Base-by-base conservation (phyloP, 108 stramenopile genomes). In the Cafeteria roenbergensis region DNA sequence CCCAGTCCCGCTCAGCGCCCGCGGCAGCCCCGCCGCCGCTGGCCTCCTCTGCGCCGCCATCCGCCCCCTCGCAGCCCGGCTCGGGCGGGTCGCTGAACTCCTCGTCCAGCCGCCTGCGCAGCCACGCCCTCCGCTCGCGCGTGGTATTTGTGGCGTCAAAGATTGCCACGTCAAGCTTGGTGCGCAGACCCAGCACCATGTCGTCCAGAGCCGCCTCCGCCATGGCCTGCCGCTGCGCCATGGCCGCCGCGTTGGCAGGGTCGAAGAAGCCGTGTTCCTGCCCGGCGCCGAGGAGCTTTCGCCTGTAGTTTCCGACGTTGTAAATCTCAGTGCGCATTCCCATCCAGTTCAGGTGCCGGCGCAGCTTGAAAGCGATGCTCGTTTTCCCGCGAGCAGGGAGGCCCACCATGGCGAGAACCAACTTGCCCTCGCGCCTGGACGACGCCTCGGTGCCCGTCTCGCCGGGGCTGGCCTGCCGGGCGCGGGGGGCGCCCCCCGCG, bases 331-430 rank as follows among this genome's bases (percentile, higher is more conserved):
- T 76, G 55, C 81, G 80, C 63, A 88, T 83, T 64, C 89, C 92
- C 79, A 90, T 94, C 73, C 91, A 92, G 35, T 78, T 78, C 61
- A 84, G 57, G 48, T 92, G 95, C 37, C 92, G 86, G 34, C 81
- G 86, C 62, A 99, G 88, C 36, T 92, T 90, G 54, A 90, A 83
- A 58, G 93, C 88, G 62, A 95, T 90, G 73, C 90, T 90, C 22
- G 94, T 99, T 71, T 99, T 99, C 1, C 96, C 96, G 6, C 90
- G 87, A 0, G 88, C 97, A 0, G 95, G 95, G 20, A 97, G 74
- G 1, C 95, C 95, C 24, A 93, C 88, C 89, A 96, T 88, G 71
- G 92, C 82, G 31, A 97, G 82, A 31, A 97, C 87, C 34, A 94
- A 70, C 63, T 76, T 75, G 53, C 74, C 80, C 31, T 65, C 68